Evolutionary conservation across 2,329 filamentous ascomycete genomes (phyloP).

Genomic region (Stagonosporopsis tanaceti): DNA sequence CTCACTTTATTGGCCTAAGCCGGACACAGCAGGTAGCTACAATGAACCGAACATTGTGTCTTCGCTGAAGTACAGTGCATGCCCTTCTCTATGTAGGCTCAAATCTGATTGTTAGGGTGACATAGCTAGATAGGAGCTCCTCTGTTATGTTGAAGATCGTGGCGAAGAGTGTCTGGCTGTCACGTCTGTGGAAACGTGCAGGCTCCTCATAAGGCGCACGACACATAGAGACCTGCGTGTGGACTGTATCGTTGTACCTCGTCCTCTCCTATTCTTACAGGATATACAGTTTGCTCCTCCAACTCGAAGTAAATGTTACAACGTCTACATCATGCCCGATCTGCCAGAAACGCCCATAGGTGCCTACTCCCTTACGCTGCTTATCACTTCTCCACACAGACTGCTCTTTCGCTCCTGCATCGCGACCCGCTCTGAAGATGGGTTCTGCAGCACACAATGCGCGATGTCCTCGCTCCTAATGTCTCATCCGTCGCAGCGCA

Average conservation of each 20-base stretch:
- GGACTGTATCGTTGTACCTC: not conserved
- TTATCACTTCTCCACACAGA: not conserved
- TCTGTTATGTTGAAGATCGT: too few species aligned
- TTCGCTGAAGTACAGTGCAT: too few species aligned
- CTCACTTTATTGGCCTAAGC: not conserved
- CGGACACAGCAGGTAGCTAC: constrained; percentile 7
- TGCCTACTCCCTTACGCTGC: not conserved
- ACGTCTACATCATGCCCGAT: not conserved
- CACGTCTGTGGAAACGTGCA: too few species aligned
- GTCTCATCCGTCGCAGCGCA: not conserved
- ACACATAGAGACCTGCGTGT: not conserved
- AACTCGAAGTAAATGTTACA: constrained; percentile 6
- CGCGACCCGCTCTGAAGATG: not conserved
- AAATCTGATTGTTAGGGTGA: too few species aligned
- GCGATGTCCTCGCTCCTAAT: not conserved
- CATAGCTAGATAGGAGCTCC: too few species aligned
- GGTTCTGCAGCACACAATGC: not conserved
- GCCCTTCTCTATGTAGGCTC: too few species aligned
- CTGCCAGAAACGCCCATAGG: constrained; percentile 5
- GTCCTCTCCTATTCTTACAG: constrained; percentile 11
- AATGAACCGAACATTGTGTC: too few species aligned
- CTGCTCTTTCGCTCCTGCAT: not conserved
- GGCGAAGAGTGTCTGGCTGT: too few species aligned
- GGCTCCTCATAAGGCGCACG: not conserved
- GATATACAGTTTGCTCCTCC: constrained; percentile 1